Evolutionary conservation across 1,139 yeast genomes (phyloP).

Genomic region (Diutina scorzettiae): DNA sequence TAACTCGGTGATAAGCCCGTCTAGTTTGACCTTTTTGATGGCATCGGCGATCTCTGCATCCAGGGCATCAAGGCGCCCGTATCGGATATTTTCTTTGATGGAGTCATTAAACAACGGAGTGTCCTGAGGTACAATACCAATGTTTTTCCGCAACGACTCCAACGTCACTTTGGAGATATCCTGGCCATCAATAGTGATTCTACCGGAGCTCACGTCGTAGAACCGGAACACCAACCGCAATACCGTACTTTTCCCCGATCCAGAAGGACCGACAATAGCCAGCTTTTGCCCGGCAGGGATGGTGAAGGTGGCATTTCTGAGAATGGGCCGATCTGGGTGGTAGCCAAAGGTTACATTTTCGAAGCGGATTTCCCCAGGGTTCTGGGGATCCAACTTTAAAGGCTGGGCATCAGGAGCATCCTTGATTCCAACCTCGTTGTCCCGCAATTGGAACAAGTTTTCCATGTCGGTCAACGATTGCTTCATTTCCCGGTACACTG

Average conservation of each 20-base stretch:
- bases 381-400: constrained; percentile 27
- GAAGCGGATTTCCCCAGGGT: constrained; percentile 64
- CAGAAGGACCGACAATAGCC: constrained; percentile 92
- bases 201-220: constrained; percentile 71
- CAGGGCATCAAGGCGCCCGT: constrained; percentile 67
- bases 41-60: constrained; percentile 61
- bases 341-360: constrained; percentile 93
- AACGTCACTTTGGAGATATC: constrained; percentile 69
- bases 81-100: constrained; percentile 74
- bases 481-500: constrained; percentile 87
- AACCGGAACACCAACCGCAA: constrained; percentile 76
- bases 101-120: constrained; percentile 92
- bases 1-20: constrained; percentile 47
- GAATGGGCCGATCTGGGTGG: constrained; percentile 77
- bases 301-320: constrained; percentile 67
- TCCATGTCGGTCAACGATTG: constrained; percentile 93
- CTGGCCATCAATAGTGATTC: constrained; percentile 80
- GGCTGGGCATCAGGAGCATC: constrained; percentile 54
- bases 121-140: constrained; percentile 97
- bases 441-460: constrained; percentile 71
- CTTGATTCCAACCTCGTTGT: constrained; percentile 53
- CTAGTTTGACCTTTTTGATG: constrained; percentile 60
- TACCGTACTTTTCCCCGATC: constrained; percentile 90
- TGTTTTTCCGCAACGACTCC: constrained; percentile 57
- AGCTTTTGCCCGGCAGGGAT: constrained; percentile 88